Evolutionary conservation across 257 asterid genomes (phyloP).

Genomic region (Solanum sparsipilum): DNA sequence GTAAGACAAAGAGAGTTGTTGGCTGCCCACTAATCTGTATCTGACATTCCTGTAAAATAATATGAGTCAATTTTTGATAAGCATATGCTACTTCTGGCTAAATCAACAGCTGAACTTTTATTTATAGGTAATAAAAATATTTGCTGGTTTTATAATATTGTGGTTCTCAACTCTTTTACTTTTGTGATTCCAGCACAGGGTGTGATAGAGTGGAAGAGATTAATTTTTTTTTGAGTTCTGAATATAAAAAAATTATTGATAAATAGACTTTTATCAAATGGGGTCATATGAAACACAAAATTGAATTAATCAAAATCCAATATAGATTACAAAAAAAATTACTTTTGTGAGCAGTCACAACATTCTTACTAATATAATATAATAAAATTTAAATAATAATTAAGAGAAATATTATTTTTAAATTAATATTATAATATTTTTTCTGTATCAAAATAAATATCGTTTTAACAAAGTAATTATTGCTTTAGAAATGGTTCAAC

Average conservation of each 20-base stretch:
- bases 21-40: conserved; percentile 28
- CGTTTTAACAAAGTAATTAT: no score
- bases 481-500: no score
- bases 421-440: no score
- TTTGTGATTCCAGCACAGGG: no score
- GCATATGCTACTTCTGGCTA: background rate
- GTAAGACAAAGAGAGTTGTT: conserved; percentile 10
- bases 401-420: background rate
- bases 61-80: background rate
- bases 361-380: background rate
- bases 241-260: no score
- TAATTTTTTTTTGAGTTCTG: no score
- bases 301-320: rapidly evolving
- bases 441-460: background rate
- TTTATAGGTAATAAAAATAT: background rate
- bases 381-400: background rate
- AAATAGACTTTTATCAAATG: no score
- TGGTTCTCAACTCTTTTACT: background rate
- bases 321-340: rapidly evolving
- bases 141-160: background rate
- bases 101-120: background rate
- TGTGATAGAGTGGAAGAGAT: no score
- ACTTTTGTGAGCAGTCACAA: background rate
- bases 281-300: rapidly evolving
- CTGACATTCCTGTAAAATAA: conserved; percentile 22